These are phyloP conservation scores for Globisporangium spinosum DNA, from an alignment of 352 stramenopile genomes.

Conservation along the genomic window DNA sequence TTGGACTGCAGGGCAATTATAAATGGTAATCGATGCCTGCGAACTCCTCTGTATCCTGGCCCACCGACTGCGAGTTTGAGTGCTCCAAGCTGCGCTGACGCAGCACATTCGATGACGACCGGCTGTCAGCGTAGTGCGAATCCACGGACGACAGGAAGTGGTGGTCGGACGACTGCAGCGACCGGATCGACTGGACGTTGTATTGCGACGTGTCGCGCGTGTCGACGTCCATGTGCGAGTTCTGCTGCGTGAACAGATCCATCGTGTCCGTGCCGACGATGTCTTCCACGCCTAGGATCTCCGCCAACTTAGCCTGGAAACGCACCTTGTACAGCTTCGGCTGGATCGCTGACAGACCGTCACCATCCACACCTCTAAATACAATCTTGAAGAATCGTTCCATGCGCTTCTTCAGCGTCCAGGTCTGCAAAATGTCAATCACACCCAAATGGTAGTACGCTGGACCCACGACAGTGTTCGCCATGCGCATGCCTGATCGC, in stretches of 20 bases:
- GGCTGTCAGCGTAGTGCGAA: conserved; percentile 59
- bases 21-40: conserved; percentile 85
- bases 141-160: conserved; percentile 54
- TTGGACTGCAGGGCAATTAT: conserved; percentile 26
- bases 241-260: conserved; percentile 76
- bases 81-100: conserved; percentile 58
- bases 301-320: conserved; percentile 85
- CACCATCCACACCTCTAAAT: conserved; percentile 73
- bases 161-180: conserved; percentile 61
- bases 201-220: conserved; percentile 54
- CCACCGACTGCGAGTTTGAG: conserved; percentile 55
- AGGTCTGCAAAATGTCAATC: conserved; percentile 91
- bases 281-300: conserved; percentile 82
- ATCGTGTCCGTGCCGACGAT: conserved; percentile 40
- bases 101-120: conserved; percentile 41
- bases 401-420: conserved; percentile 83
- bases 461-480: conserved; percentile 83
- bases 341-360: conserved; percentile 81
- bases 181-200: conserved; percentile 66
- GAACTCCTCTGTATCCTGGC: conserved; percentile 80
- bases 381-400: conserved; percentile 88
- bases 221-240: conserved; percentile 87
- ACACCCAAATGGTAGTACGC: conserved; percentile 89
- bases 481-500: conserved; percentile 78
- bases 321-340: conserved; percentile 81